Base-by-base conservation (phyloP, 176 grass and related monocot species). In the Ananas comosus region DNA sequence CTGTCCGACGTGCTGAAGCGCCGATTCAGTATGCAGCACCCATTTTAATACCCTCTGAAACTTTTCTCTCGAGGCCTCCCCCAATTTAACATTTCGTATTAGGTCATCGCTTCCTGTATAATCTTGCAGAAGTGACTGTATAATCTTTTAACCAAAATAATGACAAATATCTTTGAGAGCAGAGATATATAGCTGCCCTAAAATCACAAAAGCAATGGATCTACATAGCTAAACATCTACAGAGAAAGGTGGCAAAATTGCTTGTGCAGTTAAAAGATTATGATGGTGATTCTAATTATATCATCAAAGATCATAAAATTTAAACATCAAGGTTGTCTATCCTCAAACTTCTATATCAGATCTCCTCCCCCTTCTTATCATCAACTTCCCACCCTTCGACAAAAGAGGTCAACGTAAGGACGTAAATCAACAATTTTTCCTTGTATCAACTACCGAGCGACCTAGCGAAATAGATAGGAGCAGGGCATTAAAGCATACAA, bases 21-120 rank as follows among this genome's bases (percentile, higher is more conserved):
- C 49, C 61, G 51, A 66, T 81, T 84, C 82, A 13, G 19, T 68
- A 64, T 48, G 78, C 27, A 63, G 1, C n/a, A 65, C 75, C 81
- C 88, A 91, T 64, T 79, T 51, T 64, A 56, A 18, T 11, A 91
- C 75, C 74, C 72, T 79, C 71, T 29, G 81, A 79, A 91, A 63
- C 57, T 91, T 91, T 68, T 59, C 74, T 87, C 52, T 87, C 59
- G 78, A 67, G 70, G 57, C 50, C 54, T 67, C 61, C 1, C 88
- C 81, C 0, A 91, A 51, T 79, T 79, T 87, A 57, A 49, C 66
- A 65, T 75, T 75, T 52, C 14, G 19, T 42, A 81, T 47, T 58
- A 84, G 16, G 48, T 73, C 78, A 74, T 5, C 14, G 48, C 74
- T 69, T 76, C 81, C 84, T 91, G 48, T 17, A 11, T 61, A 58